A percentile compares a stretch with the other conserved stretches of the same genome.
These are phyloP conservation scores for Suillus subalutaceus DNA, from an alignment of 768 basidiomycete genomes.

Conservation along the genomic window DNA sequence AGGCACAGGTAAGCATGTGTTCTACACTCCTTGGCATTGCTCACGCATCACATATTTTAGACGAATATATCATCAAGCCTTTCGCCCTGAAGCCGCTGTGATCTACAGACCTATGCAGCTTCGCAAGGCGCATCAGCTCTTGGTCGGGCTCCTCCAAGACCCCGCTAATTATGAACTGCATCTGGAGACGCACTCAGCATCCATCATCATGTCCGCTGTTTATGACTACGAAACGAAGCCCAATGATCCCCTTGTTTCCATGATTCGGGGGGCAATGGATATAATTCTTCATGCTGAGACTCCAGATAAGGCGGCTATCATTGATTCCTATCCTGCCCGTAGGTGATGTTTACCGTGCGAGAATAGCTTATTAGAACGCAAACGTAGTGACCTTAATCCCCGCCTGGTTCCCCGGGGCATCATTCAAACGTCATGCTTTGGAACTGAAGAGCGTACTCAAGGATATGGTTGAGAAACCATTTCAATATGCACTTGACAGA, in stretches of 20 bases:
- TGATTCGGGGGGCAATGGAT: constrained; percentile 36
- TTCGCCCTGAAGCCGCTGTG: constrained; percentile 15
- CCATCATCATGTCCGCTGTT: constrained; percentile 39
- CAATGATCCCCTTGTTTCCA: constrained; percentile 38
- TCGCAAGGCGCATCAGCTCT: constrained; percentile 36
- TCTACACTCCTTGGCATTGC: constrained; percentile 38
- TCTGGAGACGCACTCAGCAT: constrained; percentile 35
- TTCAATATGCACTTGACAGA: constrained; percentile 12
- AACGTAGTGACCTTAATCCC: constrained; percentile 47
- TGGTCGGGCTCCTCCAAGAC: constrained; percentile 33
- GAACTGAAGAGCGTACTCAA: constrained; percentile 35
- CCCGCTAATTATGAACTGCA: constrained; percentile 30
- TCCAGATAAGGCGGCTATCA: constrained; percentile 12
- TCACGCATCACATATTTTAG: constrained; percentile 33
- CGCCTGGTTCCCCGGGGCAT: constrained; percentile 48
- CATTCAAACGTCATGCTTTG: constrained; percentile 45
- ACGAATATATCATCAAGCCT: constrained; percentile 32
- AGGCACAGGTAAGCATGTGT: constrained; percentile 27
- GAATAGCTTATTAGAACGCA: neutral
- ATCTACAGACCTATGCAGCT: constrained; percentile 22
- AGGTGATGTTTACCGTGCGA: constrained; percentile 29
- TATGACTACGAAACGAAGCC: constrained; percentile 40
- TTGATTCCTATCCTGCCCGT: constrained; percentile 16
- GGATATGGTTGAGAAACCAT: constrained; percentile 17
- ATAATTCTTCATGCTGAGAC: constrained; percentile 9